Evolutionary conservation across 73 alveolate genomes (phyloP), one percentile per base, ranked within the genome.

Genomic region (Breviolum minutum): DNA sequence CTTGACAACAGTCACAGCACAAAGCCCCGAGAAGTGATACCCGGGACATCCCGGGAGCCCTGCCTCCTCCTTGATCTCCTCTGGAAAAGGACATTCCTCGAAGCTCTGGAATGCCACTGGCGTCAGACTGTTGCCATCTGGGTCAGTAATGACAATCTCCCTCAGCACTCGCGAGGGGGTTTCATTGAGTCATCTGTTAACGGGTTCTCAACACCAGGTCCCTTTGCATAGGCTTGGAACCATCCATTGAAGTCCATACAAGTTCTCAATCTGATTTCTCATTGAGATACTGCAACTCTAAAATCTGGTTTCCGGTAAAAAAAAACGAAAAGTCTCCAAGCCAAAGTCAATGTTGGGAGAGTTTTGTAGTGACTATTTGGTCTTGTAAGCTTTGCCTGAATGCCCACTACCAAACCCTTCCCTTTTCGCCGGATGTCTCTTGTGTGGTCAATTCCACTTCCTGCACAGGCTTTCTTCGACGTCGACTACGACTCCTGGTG

Each of bases 21-120:
- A 40, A 40, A 40, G 54, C 54, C 54, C 54, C 3, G 54, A 3
- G 54, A 3, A 40, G 54, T 40, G 54, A 40, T 3, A 40, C 54
- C 54, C 54, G 0, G 54, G 54, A 40, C 54, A n/a, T n/a, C n/a
- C n/a, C n/a, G 80, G 40, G 80, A 8, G 14, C 40, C 68, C 86
- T 61, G n/a, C 97, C 97, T 90, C 97, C 40, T 90, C 97, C 68
- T 69, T 76, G 87, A 90, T 77, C 80, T 90, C 97, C 77, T 80
- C 63, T 2, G 97, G 97, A 76, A 90, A 90, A 40, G 97, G 97
- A 68, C 97, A 90, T 0, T 20, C 97, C 54, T 90, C 97, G 24
- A 90, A 90, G 63, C 88, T 90, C 62, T 90, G 66, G 77, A n/a
- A 90, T 29, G 77, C 97, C 30, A 54, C 87, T 11, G 97, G 97